These are phyloP conservation scores for Sporothrix humicola DNA, from an alignment of 2,329 filamentous ascomycete genomes.

Conservation along the genomic window DNA sequence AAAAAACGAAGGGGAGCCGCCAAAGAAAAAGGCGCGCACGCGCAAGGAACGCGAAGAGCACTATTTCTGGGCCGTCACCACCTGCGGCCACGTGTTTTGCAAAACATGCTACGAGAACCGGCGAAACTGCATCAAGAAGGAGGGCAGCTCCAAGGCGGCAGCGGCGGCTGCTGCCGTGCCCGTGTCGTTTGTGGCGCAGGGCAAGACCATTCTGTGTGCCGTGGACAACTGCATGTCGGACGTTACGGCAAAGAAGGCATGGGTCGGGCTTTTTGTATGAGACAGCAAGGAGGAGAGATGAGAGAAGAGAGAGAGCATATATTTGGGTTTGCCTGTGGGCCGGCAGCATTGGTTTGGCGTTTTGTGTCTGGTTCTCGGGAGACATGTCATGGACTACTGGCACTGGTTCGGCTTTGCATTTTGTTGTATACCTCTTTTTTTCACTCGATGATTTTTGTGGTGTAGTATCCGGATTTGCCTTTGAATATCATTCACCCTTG, in stretches of 20 bases:
- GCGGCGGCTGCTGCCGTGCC: constrained; percentile 39
- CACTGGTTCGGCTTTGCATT: neutral
- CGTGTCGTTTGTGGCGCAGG: constrained; percentile 46
- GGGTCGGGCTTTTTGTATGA: constrained; percentile 66
- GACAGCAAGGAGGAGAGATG: neutral
- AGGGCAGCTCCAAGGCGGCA: constrained; percentile 31
- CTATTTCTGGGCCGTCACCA: constrained; percentile 90
- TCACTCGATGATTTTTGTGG: no score
- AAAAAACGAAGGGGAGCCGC: constrained; percentile 38
- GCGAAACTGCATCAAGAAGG: constrained; percentile 51
- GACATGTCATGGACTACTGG: neutral
- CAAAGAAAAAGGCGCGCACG: constrained; percentile 51
- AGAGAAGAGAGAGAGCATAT: neutral
- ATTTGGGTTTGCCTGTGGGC: neutral
- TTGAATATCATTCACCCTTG: no score
- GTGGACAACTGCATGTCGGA: constrained; percentile 63
- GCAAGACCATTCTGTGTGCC: constrained; percentile 54
- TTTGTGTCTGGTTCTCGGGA: neutral
- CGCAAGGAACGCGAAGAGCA: constrained; percentile 68
- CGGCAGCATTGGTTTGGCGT: neutral
- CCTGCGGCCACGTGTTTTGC: constrained; percentile 83
- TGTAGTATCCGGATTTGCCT: no score
- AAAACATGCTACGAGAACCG: constrained; percentile 65
- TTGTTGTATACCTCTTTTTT: no score
- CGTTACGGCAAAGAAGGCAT: constrained; percentile 59